Percentiles rank a stretch among this genome's conserved stretches.
phyloP scores from a whole-genome alignment of 1,284 basidiomycete species.

The Cutaneotrichosporon dermatis region DNA sequence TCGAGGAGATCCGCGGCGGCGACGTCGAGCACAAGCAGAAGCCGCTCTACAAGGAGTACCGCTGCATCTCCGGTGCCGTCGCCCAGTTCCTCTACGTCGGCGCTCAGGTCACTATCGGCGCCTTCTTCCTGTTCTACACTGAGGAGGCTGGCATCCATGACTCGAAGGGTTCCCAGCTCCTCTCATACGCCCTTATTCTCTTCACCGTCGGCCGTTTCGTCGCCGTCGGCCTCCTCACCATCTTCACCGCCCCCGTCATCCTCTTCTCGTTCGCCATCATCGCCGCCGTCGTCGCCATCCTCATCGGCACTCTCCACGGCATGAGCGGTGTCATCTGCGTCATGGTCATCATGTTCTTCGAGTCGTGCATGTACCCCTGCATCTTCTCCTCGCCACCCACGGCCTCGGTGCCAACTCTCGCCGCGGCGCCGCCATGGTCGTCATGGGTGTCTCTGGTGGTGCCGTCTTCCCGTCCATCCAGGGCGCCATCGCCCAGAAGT shows the following conservation, averaged over 20 bases:
- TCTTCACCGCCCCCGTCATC: constrained; percentile 62
- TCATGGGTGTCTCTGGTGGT: constrained; percentile 64
- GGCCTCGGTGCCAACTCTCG: constrained; percentile 67
- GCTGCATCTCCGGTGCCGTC: constrained; percentile 60
- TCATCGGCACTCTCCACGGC: constrained; percentile 56
- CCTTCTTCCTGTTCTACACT: constrained; percentile 68
- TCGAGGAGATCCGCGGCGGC: constrained; percentile 25
- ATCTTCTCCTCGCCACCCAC: constrained; percentile 64
- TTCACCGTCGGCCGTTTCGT: constrained; percentile 65
- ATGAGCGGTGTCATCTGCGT: constrained; percentile 60
- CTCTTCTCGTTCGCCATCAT: constrained; percentile 57
- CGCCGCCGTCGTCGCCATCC: constrained; percentile 57
- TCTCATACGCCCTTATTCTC: constrained; percentile 67
- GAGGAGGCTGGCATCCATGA: constrained; percentile 59
- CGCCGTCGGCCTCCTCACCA: constrained; percentile 59
- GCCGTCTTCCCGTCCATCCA: constrained; percentile 71
- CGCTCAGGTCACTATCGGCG: constrained; percentile 67
- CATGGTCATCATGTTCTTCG: constrained; percentile 71
- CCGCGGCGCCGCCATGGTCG: constrained; percentile 64
- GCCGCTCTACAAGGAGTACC: constrained; percentile 64
- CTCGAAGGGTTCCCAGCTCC: constrained; percentile 59
- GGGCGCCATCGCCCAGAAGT: constrained; percentile 60
- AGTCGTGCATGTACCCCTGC: constrained; percentile 57
- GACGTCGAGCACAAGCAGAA: neutral
- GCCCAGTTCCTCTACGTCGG: constrained; percentile 56